Evolutionary conservation across 2,329 filamentous ascomycete genomes (phyloP), one percentile per base, ranked within the genome.

Genomic region (Colletotrichum lupini): DNA sequence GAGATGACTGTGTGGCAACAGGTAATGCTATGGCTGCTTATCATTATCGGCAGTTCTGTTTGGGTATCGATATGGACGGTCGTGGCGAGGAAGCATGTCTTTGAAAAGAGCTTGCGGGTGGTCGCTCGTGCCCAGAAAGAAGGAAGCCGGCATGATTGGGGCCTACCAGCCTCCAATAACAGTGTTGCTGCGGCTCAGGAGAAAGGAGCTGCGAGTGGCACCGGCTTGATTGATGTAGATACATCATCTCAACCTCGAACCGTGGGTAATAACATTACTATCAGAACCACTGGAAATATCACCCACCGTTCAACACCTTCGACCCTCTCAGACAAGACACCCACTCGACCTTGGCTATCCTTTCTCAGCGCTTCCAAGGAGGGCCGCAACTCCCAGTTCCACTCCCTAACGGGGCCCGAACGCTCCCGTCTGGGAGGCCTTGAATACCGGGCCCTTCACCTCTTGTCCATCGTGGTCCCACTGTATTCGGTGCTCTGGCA

Each of bases 1-100:
- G 83, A 85, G 32, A 78, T 94, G 77, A 93, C 90, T 52, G 91
- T 89, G 0, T 92, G 91, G 78, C 92, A 94, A 80, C 93, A 94
- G 79, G 82, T 89, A 32, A 81, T 93, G 52, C 84, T 94, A 11
- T 93, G 91, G 76, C 72, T 91, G 4, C 83, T 93, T 55, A 92
- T 94, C 74, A 84, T 94, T 58, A 79, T 92, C 7, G 93, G 93
- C 1, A 91, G 91, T 67, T 85, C 89, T 14, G 89, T 94, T n/a
- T 90, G 91, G 78, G 90, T 94, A 2, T 92, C 89, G 1, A 88
- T 89, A 42, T 90, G 88, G 75, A 92, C 93, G 3, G 87, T 94
- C 3, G 81, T 88, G 59, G 86, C 91, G 8, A 85, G 92, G 52
- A 90, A 88, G 76, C 83, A 85, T 71, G 90, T 89, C 12, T 94